phyloP scores from a whole-genome alignment of 768 basidiomycete species.

The Auricularia auricula-judae region DNA sequence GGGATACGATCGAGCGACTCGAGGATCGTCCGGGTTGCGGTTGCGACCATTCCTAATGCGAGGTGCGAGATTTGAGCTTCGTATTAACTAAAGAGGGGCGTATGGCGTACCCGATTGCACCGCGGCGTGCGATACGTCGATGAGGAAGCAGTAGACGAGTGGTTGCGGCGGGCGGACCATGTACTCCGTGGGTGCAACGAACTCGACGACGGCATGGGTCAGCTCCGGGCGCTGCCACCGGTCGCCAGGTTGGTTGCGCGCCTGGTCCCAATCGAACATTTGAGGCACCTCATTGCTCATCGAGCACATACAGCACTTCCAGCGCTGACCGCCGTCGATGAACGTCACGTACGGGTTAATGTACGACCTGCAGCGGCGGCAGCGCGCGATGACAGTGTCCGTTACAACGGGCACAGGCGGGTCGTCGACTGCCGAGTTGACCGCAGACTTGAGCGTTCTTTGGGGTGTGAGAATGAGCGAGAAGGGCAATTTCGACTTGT shows the following conservation, averaged over 20 bases:
- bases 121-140: slow-evolving; percentile 90
- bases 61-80: background rate
- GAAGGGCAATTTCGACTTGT: slow-evolving; percentile 85
- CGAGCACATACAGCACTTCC: slow-evolving; percentile 99
- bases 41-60: slow-evolving; percentile 85
- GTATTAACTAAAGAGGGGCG: background rate
- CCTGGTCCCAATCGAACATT: slow-evolving; percentile 96
- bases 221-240: slow-evolving; percentile 90
- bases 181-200: slow-evolving; percentile 95
- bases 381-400: slow-evolving; percentile 92
- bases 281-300: slow-evolving; percentile 98
- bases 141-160: slow-evolving; percentile 91
- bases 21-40: slow-evolving; percentile 90
- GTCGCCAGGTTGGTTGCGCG: slow-evolving; percentile 86
- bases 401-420: slow-evolving; percentile 80
- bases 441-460: slow-evolving; percentile 69
- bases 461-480: slow-evolving; percentile 86
- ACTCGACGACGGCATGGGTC: slow-evolving; percentile 91
- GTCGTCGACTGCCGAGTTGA: slow-evolving; percentile 23
- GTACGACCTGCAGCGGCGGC: slow-evolving; percentile 90
- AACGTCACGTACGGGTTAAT: slow-evolving; percentile 98
- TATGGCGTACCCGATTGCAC: slow-evolving; percentile 64
- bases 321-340: slow-evolving; percentile 94
- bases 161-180: slow-evolving; percentile 99
- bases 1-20: slow-evolving; percentile 93